A percentile compares a stretch with the other conserved stretches of the same genome.
These are phyloP conservation scores for Laguncularia racemosa DNA, from an alignment of 345 rosid genomes.

Conservation along the genomic window DNA sequence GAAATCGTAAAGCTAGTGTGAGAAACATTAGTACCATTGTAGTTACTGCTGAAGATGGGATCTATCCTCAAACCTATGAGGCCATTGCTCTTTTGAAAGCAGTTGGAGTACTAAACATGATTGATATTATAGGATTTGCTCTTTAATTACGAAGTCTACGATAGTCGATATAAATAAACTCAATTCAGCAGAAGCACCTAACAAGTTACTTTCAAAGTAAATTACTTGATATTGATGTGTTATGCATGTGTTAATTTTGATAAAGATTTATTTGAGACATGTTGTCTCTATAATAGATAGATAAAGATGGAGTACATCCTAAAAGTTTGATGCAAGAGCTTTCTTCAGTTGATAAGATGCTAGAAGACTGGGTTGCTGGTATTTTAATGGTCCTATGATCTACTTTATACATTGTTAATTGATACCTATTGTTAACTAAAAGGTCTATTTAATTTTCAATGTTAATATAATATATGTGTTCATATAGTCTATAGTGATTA, in stretches of 20 bases:
- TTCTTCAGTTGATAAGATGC: constrained; percentile 88
- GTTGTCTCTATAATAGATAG: constrained; percentile 45
- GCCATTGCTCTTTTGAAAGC: constrained; percentile 98
- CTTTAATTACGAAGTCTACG: constrained; percentile 1
- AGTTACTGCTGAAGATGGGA: constrained; percentile 98
- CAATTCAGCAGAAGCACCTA: too few relatives aligned
- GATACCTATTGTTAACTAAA: too few relatives aligned
- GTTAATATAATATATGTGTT: neutral
- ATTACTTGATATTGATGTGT: too few relatives aligned
- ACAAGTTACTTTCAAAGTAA: too few relatives aligned
- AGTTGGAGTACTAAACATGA: constrained; percentile 85
- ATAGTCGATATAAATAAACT: too few relatives aligned
- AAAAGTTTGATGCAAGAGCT: constrained; percentile 97
- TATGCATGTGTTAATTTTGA: too few relatives aligned
- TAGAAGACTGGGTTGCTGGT: constrained; percentile 98
- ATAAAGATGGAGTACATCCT: constrained; percentile 95
- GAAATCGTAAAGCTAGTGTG: constrained; percentile 97
- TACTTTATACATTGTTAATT: neutral
- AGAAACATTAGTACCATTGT: constrained; percentile 91
- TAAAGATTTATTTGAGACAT: constrained; percentile 1
- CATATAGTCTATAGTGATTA: constrained; percentile 9
- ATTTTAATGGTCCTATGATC: constrained; percentile 56
- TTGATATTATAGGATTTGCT: constrained; percentile 78
- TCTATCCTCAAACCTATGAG: constrained; percentile 94
- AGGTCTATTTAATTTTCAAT: neutral